phyloP scores from a whole-genome alignment of 352 stramenopile species.

The Phytophthora vignae region DNA sequence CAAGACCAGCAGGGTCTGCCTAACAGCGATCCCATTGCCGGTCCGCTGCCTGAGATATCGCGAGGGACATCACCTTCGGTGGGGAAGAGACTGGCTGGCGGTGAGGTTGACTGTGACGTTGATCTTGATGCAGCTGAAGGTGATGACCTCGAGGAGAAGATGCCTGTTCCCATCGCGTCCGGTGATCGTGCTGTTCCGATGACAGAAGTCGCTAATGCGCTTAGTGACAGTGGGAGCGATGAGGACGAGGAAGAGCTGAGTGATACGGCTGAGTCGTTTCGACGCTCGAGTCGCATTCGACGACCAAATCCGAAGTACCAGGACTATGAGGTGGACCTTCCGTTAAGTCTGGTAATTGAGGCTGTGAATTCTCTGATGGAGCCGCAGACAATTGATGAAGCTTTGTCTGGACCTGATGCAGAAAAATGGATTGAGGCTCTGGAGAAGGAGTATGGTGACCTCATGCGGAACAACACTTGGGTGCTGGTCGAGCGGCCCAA shows the following conservation, averaged over 20 bases:
- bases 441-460: conserved; percentile 3
- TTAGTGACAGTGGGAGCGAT: not conserved
- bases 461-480: conserved; percentile 13
- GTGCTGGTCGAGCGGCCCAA: conserved; percentile 1
- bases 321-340: not conserved
- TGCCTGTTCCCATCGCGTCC: not conserved
- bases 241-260: not conserved
- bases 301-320: not conserved
- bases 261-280: not conserved
- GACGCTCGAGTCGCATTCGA: not conserved
- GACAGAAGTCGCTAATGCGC: not conserved
- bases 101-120: not conserved
- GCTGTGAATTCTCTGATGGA: not conserved
- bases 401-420: not conserved
- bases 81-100: not conserved
- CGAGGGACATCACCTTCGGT: not conserved
- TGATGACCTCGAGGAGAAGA: not conserved
- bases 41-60: not conserved
- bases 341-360: no score
- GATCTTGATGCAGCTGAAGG: not conserved
- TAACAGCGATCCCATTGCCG: not conserved
- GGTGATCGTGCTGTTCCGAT: not conserved
- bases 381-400: not conserved
- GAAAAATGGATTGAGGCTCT: conserved; percentile 5
- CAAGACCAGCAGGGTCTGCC: not conserved